Evolutionary conservation across 1,139 yeast species (phyloP), one percentile per base, ranked within the genome.

Genomic region (Spencermartinsiella ligniputridi): DNA sequence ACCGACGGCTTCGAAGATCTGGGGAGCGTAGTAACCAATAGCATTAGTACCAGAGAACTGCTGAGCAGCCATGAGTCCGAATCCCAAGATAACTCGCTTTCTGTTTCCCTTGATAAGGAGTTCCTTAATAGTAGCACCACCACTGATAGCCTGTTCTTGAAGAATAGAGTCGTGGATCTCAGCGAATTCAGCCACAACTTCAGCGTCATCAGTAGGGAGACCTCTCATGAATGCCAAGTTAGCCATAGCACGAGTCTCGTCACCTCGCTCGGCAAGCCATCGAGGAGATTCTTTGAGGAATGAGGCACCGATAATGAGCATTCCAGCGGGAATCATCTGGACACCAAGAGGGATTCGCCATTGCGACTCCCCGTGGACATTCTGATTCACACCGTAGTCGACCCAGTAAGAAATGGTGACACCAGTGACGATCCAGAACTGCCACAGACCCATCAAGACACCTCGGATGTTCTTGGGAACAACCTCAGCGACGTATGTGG

Each of bases 41-140:
- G 81, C 82, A 65, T 81, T 81, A 51, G 79, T 71, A 67, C 87
- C 88, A 45, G 85, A 78, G 67, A 80, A 75, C 66, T 81, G 87
- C 66, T 81, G 86, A 20, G 33, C 27, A 18, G 30, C 30, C 42
- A 39, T 38, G 9, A 48, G 34, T 4, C 35, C 35, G 20, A 44
- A 42, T 11, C 52, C 54, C 18, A 48, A 25, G 15, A 46, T 9
- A 3, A 47, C 41, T 22, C 52, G 41, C 33, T 40, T 44, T 27
- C 46, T 24, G 39, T 43, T 49, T 11, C 49, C 49, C 18, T 39
- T 39, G 19, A 47, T 32, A 15, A 41, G 12, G 27, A 45, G 15
- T 29, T 47, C 48, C 20, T 40, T 45, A 34, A 41, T 25, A n/a
- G 41, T 41, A 16, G 42, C 50, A 20, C 42, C 50, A 9, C 50